Percentiles rank a stretch among this genome's conserved stretches.
Evolutionary conservation across 768 basidiomycete species (phyloP).

Genomic region (Inosperma sp.): DNA sequence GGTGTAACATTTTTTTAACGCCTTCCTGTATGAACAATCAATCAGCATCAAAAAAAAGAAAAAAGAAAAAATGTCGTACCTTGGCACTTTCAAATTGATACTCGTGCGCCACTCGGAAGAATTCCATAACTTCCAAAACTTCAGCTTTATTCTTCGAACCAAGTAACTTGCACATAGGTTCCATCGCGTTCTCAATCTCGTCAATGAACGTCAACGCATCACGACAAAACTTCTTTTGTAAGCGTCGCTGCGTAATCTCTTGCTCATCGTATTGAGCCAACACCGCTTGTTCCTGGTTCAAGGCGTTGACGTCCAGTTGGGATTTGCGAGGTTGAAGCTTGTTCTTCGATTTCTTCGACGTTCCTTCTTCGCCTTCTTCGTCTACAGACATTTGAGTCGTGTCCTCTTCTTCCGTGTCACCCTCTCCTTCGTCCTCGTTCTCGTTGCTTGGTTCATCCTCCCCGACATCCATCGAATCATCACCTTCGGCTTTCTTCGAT

Average conservation of each 20-base stretch:
- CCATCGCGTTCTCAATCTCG: constrained; percentile 56
- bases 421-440: constrained; percentile 36
- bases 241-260: constrained; percentile 57
- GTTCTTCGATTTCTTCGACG: constrained; percentile 40
- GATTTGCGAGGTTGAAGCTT: constrained; percentile 61
- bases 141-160: constrained; percentile 84
- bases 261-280: constrained; percentile 65
- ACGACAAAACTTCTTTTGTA: constrained; percentile 80
- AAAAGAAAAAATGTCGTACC: constrained; percentile 32
- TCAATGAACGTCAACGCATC: constrained; percentile 84
- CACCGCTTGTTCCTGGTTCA: constrained; percentile 67
- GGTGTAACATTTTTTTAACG: constrained; percentile 93
- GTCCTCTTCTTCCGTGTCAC: constrained; percentile 34
- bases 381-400: constrained; percentile 36
- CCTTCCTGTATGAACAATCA: constrained; percentile 55
- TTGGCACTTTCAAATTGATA: constrained; percentile 78
- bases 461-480: constrained; percentile 56
- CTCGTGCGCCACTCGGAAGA: constrained; percentile 77
- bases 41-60: neutral
- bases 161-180: constrained; percentile 67
- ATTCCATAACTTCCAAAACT: constrained; percentile 82
- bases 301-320: constrained; percentile 60
- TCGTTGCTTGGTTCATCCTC: constrained; percentile 34
- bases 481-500: constrained; percentile 24
- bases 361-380: constrained; percentile 35